Evolutionary conservation across 164 flowering plant genomes (phyloP), one percentile per base, ranked within the genome.

Genomic region (Stephania cephalantha): DNA sequence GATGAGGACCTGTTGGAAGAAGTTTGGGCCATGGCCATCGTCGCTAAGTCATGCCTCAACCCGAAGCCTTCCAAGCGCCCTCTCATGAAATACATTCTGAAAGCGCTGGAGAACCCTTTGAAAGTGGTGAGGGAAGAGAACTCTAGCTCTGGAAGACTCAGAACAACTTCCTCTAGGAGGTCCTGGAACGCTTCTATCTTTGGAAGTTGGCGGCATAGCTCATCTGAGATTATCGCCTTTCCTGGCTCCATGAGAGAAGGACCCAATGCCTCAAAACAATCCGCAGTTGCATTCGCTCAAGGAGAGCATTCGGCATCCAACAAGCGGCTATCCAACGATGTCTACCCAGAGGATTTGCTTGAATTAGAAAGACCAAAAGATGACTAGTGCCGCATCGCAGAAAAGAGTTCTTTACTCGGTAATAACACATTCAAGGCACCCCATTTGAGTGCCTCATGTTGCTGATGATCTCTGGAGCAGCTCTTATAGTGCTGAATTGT

Each of bases 11-110:
- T 94, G 17, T 74, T 92, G 65, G 95, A 92, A 72, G 98, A 92
- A 75, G 98, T 92, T 25, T 94, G 98, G 98, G 95, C 98, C 10
- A 88, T 91, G 92, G 93, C 97, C 1, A 81, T 94, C 61, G 93
- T 94, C 30, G 97, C 98, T 30, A 81, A 85, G 75, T 88, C 96
- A 42, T 94, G 98, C 80, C 88, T 94, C 3, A 90, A 92, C 64
- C 93, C 98, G 13, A 92, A 85, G 78, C 97, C 97, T 22, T 79
- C 91, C 0, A 87, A 84, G 70, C 85, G 98, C 10, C 97, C 98
- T 11, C 86, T 81, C 8, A 89, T 89, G 90, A 84, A 86, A 78
- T 89, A 94, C 79, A 84, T 95, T 52, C 90, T 92, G 58, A 88
- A 87, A 82, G 98, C 95, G 9, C 66, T 94, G 76, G 98, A 94